phyloP scores from a whole-genome alignment of 768 basidiomycete genomes.

The Tubosaeta sp. region DNA sequence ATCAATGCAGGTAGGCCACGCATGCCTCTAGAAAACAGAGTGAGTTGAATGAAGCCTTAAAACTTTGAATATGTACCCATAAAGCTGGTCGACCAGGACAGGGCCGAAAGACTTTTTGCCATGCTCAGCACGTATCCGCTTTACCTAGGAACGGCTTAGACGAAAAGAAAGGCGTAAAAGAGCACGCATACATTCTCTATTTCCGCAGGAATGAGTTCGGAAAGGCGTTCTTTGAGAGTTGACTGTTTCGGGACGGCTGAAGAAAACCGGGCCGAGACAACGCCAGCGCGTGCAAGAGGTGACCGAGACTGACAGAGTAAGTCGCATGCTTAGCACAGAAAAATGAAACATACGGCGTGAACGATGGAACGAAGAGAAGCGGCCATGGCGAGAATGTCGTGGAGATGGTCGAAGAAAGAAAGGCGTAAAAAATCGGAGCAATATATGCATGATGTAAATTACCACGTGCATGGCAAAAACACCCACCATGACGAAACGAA shows the following conservation, averaged over 20 bases:
- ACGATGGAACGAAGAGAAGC: slow-evolving; percentile 35
- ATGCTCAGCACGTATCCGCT: slow-evolving; percentile 77
- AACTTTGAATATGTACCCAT: slow-evolving; percentile 52
- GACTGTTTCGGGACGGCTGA: slow-evolving; percentile 63
- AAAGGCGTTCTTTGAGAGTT: slow-evolving; percentile 87
- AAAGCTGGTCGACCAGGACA: slow-evolving; percentile 85
- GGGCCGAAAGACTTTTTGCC: slow-evolving; percentile 93
- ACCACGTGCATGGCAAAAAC: neutral
- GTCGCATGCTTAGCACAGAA: slow-evolving; percentile 6
- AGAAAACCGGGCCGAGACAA: slow-evolving; percentile 53
- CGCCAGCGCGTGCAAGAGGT: slow-evolving; percentile 38
- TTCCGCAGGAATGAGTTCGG: slow-evolving; percentile 89
- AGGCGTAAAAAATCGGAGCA: slow-evolving; percentile 24
- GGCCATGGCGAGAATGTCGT: slow-evolving; percentile 36
- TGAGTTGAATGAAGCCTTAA: neutral
- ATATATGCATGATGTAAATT: neutral
- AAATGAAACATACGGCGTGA: slow-evolving; percentile 32
- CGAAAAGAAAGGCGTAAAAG: neutral
- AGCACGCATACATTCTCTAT: slow-evolving; percentile 35
- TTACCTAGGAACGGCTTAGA: slow-evolving; percentile 49
- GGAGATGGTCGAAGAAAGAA: neutral
- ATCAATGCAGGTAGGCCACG: slow-evolving; percentile 88
- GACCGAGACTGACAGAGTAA: slow-evolving; percentile 43
- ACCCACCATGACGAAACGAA: slow-evolving; percentile 26
- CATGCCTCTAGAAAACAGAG: slow-evolving; percentile 59